These are phyloP conservation scores for Saprolegnia parasitica DNA, from an alignment of 352 stramenopile genomes.

Conservation along the genomic window DNA sequence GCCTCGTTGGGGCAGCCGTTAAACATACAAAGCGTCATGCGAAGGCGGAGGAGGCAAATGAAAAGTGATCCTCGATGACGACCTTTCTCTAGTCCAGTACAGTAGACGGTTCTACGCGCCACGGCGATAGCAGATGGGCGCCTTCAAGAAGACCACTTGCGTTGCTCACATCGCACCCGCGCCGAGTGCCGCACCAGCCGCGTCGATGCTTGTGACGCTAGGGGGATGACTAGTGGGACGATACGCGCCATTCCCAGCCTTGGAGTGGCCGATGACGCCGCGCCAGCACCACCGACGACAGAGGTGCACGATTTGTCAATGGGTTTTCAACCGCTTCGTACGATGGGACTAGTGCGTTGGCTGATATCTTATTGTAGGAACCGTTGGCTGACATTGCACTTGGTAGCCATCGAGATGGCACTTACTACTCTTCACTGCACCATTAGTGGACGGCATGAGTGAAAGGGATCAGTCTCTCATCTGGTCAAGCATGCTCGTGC, in stretches of 20 bases:
- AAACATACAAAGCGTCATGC: slow-evolving; percentile 8
- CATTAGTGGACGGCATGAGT: no score
- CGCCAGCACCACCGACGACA: no score
- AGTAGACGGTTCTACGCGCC: neutral
- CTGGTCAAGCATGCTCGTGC: no score
- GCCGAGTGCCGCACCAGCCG: neutral
- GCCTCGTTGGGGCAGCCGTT: slow-evolving; percentile 20
- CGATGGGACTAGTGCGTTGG: no score
- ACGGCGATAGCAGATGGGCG: neutral
- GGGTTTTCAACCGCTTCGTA: neutral
- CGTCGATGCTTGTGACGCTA: neutral
- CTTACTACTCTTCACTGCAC: no score
- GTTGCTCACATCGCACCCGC: slow-evolving; percentile 1
- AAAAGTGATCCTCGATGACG: slow-evolving; percentile 12
- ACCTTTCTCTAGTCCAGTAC: neutral
- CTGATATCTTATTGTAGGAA: no score
- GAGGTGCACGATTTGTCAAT: neutral
- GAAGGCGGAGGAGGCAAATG: neutral
- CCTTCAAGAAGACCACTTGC: neutral
- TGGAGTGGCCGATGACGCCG: no score
- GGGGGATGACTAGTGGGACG: neutral
- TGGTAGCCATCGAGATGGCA: no score
- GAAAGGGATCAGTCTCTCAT: no score
- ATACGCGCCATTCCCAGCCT: neutral
- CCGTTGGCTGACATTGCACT: no score